Base-by-base conservation (phyloP, 2,329 filamentous ascomycete species). In the Penicillium sp. region DNA sequence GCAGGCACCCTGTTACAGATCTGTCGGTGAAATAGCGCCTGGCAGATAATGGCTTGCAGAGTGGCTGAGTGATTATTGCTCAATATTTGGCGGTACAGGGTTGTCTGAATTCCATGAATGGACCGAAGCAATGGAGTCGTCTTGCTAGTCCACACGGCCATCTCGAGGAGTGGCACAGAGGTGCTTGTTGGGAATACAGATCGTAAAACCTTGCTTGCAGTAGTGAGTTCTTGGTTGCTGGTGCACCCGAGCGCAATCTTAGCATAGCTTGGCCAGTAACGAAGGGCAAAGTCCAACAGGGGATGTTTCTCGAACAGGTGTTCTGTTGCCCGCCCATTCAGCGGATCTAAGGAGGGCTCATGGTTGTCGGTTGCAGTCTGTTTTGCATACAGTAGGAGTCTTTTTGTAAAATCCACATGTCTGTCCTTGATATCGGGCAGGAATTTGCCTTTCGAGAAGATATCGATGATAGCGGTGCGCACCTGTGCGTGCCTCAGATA, bases 231-330 rank as follows among this genome's bases (percentile, higher is more conserved):
- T 16, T 69, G 69, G 9, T 71, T 66, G 2, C 68, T 68, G 29
- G 70, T 72, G 40, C 73, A 75, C 42, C 72, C 67, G 20, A 77
- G 66, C 0, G 78, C 77, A 16, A 74, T 74, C 46, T 73, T 73
- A 39, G 81, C 72, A 58, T 82, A 79, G 7, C 68, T 68, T 24
- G 77, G 65, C 74, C 80, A 82, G 68, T 80, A 79, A 22, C 75
- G 73, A 5, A 78, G 60, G 29, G 76, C 70, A 59, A 80, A 81
- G 59, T 81, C 76, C 1, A 81, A 63, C 6, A 81, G 66, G 13
- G 71, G 66, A 50, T 78, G 65, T n/a, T 72, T 70, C n/a, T 73
- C 59, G 20, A 75, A 34, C 1, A 71, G 55, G 8, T 63, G 52
- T 20, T 53, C 60, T 2, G 62, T 65, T 16, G 70, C 67, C 14